phyloP scores from a whole-genome alignment of 2,329 filamentous ascomycete genomes.

The Aureobasidium vineae region DNA sequence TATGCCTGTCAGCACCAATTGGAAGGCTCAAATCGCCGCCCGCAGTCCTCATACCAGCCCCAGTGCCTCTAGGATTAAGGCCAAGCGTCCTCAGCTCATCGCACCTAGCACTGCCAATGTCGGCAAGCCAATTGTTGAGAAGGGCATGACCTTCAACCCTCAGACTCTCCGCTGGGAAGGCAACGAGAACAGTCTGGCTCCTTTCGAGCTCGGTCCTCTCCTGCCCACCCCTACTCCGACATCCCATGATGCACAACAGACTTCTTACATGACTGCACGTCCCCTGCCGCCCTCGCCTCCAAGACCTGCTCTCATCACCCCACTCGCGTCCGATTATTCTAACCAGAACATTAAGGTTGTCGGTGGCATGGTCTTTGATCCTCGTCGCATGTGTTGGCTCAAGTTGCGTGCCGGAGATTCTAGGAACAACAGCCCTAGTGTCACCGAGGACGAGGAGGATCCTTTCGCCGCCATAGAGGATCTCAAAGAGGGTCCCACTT shows the following conservation, averaged over 20 bases:
- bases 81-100: slow-evolving; percentile 46
- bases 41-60: slow-evolving; percentile 53
- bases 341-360: slow-evolving; percentile 87
- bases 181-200: slow-evolving; percentile 79
- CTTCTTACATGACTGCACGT: slow-evolving; percentile 34
- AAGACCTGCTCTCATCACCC: slow-evolving; percentile 81
- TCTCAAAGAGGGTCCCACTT: slow-evolving; percentile 63
- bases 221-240: slow-evolving; percentile 40
- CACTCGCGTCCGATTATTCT: slow-evolving; percentile 64
- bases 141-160: slow-evolving; percentile 96
- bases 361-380: slow-evolving; percentile 98
- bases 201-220: slow-evolving; percentile 62
- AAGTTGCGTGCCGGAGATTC: slow-evolving; percentile 56
- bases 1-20: slow-evolving; percentile 49
- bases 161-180: slow-evolving; percentile 88
- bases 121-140: slow-evolving; percentile 53
- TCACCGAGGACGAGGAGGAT: slow-evolving; percentile 81
- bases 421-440: slow-evolving; percentile 44
- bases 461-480: slow-evolving; percentile 95
- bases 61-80: slow-evolving; percentile 49
- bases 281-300: slow-evolving; percentile 42
- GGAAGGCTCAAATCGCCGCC: slow-evolving; percentile 56
- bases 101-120: slow-evolving; percentile 26
- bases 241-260: slow-evolving; percentile 39
- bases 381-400: slow-evolving; percentile 95